Conservation (phyloP, 371 early-diverging fungal genomes). For the Choanephora cucurbitarum region DNA sequence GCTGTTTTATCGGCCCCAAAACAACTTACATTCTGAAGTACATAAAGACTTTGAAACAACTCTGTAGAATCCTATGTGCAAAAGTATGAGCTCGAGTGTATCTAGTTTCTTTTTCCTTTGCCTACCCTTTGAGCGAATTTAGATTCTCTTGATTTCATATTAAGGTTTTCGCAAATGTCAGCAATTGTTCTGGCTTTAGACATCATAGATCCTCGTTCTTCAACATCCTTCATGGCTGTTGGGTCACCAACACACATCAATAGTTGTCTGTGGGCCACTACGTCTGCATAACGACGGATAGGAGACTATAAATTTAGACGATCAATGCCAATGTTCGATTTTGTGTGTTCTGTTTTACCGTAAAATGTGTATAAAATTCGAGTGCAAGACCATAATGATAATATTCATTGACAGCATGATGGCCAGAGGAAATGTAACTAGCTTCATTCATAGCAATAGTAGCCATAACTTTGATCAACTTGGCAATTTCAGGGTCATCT, state of each 20-base stretch:
- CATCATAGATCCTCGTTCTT: slow-evolving; percentile 27
- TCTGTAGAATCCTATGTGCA: slow-evolving; percentile 67
- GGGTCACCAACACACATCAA: slow-evolving; percentile 47
- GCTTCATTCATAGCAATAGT: slow-evolving; percentile 82
- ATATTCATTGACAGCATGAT: slow-evolving; percentile 48
- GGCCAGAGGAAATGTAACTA: slow-evolving; percentile 63
- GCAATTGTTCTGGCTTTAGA: slow-evolving; percentile 48
- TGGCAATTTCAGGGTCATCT: slow-evolving; percentile 58
- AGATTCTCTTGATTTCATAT: slow-evolving; percentile 71
- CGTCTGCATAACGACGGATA: slow-evolving; percentile 98
- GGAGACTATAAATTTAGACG: slow-evolving; percentile 89
- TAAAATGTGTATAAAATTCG: slow-evolving; percentile 93
- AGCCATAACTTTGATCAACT: slow-evolving; percentile 72
- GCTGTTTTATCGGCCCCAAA: neutral
- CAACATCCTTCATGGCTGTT: slow-evolving; percentile 18
- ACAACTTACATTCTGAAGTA: slow-evolving; percentile 55
- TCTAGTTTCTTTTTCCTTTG: no score
- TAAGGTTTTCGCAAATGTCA: slow-evolving; percentile 61
- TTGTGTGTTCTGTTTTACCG: no score
- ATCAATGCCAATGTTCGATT: no score
- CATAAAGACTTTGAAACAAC: slow-evolving; percentile 73
- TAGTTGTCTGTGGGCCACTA: slow-evolving; percentile 93
- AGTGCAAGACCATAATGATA: slow-evolving; percentile 89
- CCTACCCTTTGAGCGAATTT: slow-evolving; percentile 72
- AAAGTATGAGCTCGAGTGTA: no score